These are phyloP conservation scores for Aurinia saxatilis DNA, from an alignment of 345 rosid species.

Conservation along the genomic window DNA sequence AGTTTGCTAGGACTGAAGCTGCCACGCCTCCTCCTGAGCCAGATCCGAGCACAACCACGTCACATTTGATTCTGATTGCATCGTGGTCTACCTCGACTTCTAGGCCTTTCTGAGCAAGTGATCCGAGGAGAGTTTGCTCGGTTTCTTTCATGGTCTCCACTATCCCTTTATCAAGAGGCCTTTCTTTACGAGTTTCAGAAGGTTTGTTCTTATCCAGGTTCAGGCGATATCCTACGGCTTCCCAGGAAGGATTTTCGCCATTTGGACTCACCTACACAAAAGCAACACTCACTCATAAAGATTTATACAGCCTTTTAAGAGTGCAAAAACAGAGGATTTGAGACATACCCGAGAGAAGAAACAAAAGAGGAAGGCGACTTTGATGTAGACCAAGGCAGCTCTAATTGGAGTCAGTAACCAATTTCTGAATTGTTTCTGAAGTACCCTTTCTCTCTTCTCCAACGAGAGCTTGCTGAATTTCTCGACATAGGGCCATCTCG, in stretches of 20 bases:
- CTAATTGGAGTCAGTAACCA: conserved; percentile 44
- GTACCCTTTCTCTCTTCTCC: conserved; percentile 53
- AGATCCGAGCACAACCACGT: conserved; percentile 68
- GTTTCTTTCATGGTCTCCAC: conserved; percentile 49
- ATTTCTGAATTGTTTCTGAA: conserved; percentile 45
- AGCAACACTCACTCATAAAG: too few species aligned
- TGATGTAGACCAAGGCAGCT: conserved; percentile 39
- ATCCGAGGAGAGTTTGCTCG: conserved; percentile 34
- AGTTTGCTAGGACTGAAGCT: conserved; percentile 64
- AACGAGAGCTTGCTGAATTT: conserved; percentile 37
- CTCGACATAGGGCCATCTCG: conserved; percentile 46
- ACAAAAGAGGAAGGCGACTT: conserved; percentile 35
- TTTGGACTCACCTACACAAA: conserved; percentile 46
- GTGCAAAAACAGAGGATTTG: background rate
- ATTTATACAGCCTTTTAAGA: too few species aligned
- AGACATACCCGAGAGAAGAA: conserved; percentile 55
- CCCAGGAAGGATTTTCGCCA: conserved; percentile 67
- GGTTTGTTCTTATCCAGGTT: conserved; percentile 17
- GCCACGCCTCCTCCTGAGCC: conserved; percentile 98
- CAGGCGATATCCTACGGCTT: conserved; percentile 53
- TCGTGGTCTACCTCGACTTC: conserved; percentile 30
- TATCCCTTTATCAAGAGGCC: conserved; percentile 72
- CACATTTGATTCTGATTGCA: conserved; percentile 54
- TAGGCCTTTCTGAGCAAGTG: conserved; percentile 58
- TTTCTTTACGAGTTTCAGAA: conserved; percentile 23